Evolutionary conservation across 495 filamentous ascomycete genomes (phyloP), one percentile per base, ranked within the genome.

Genomic region (Xylaria castorea): DNA sequence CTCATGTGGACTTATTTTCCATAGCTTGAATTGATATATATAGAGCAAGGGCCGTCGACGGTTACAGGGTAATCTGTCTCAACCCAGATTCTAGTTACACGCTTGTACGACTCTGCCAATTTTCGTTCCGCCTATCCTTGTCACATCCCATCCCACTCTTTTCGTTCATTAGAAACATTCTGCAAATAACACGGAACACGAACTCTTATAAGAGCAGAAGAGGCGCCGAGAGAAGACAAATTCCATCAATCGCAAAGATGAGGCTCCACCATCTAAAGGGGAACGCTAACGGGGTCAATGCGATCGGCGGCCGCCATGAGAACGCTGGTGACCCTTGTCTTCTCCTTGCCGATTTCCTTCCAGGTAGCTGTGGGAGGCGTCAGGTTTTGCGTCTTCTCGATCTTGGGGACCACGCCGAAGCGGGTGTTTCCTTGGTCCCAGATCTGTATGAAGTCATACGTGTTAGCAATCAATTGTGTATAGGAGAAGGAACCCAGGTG

Each of bases 391-490:
- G 80, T 82, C 64, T 81, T 76, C 78, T 92, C 86, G 44, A 86
- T 83, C 75, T 92, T 88, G 72, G 91, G 89, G 32, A 93, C 91
- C 63, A 87, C 87, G 30, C 92, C 92, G 75, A 95, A 91, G 25
- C 87, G 89, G 75, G 75, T 83, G 74, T 93, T 91, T 62, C 93
- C 92, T 70, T 92, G 88, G 77, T 95, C 92, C 80, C 92, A 94
- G 66, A 95, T 87, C 90, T 92, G 75, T 38, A 38, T 1, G 44
- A 25, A 32, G 2, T 1, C 34, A 60, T 32, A 44, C 64, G 32
- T 66, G 68, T 48, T 58, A 67, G 60, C 53, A 14, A 38, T 18
- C 18, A 11, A 12, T 22, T 5, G 22, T 27, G 3, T 1, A 2
- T 3, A 30, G 51, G 51, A 4, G n/a, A 51, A 27, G 2, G 51